Evolutionary conservation across 2,329 filamentous ascomycete species (phyloP).

Genomic region (Aspergillus flavus): DNA sequence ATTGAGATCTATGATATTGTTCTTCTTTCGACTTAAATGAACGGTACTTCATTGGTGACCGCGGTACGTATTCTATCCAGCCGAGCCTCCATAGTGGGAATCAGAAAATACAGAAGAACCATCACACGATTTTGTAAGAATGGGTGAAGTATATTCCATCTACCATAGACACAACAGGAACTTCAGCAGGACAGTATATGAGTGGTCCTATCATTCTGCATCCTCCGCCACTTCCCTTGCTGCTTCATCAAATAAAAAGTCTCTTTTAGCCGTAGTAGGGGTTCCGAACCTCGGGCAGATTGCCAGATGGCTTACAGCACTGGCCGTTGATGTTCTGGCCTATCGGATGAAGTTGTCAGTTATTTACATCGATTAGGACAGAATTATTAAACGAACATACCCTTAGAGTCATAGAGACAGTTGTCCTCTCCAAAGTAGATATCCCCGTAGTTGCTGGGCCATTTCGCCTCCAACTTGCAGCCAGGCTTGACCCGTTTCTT

Average conservation of each 20-base stretch:
- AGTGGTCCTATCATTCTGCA: no score
- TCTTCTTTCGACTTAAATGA: no score
- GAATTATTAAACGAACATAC: not conserved
- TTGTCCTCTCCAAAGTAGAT: not conserved
- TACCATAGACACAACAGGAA: not conserved
- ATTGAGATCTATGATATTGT: no score
- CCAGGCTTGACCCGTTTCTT: not conserved
- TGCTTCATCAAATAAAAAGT: not conserved
- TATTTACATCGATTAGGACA: not conserved
- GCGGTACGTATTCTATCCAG: accelerated
- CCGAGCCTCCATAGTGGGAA: no score
- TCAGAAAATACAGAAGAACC: accelerated
- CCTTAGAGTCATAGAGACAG: not conserved
- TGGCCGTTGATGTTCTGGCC: not conserved
- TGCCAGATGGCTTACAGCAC: not conserved
- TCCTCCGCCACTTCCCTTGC: not conserved
- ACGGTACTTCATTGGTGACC: no score
- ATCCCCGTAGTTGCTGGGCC: conserved; percentile 1
- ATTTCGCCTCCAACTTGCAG: not conserved
- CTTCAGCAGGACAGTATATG: not conserved
- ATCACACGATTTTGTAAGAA: not conserved
- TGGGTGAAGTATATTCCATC: not conserved
- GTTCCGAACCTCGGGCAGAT: not conserved
- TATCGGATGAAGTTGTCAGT: not conserved
- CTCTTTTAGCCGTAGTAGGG: not conserved